These are phyloP conservation scores for Tolypocladium ophioglossoides DNA, from an alignment of 2,329 filamentous ascomycete species.

Conservation along the genomic window DNA sequence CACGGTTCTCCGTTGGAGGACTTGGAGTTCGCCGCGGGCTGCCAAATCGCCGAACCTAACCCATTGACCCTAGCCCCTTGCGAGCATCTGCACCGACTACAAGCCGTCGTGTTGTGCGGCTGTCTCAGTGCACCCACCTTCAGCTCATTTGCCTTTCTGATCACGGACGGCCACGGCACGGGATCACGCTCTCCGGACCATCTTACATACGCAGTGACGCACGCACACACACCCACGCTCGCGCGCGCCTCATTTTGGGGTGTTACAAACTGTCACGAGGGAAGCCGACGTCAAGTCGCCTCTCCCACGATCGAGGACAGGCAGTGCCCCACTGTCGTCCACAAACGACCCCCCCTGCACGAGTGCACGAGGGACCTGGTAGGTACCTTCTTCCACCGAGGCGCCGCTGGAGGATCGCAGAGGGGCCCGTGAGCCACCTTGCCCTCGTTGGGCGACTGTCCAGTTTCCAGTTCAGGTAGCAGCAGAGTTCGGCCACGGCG, in stretches of 20 bases:
- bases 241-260: neutral
- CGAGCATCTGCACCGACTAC: neutral
- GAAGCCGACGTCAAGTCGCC: neutral
- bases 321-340: neutral
- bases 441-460: neutral
- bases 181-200: neutral
- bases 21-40: neutral
- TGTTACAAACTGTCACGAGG: neutral
- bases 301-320: neutral
- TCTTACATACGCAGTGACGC: neutral
- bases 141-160: neutral
- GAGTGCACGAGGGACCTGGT: neutral
- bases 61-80: neutral
- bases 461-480: neutral
- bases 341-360: neutral
- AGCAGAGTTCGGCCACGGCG: neutral
- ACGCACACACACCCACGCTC: neutral
- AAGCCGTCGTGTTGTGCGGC: neutral
- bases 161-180: neutral
- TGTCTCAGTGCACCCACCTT: constrained; percentile 1
- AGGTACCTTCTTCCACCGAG: neutral
- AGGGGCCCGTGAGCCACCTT: neutral
- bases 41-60: neutral
- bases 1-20: neutral
- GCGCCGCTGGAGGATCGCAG: neutral